Conservation (phyloP, 2,329 filamentous ascomycete genomes). For the Calycina herbarum region DNA sequence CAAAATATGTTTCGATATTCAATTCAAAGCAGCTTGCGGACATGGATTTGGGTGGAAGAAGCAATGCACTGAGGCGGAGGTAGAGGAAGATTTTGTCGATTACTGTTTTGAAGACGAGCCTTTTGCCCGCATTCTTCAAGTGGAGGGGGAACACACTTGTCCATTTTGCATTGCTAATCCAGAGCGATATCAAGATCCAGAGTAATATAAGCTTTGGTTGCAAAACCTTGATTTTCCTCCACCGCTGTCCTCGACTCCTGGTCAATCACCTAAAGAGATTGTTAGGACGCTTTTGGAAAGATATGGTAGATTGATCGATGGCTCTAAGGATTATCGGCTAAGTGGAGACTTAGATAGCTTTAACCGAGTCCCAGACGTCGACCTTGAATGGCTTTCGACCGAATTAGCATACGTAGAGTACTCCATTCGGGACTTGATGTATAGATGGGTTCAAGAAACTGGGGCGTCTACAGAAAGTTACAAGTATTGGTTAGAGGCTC, state of each 20-base stretch:
- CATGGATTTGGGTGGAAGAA: too few species aligned
- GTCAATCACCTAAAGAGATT: not conserved
- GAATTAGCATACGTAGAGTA: not conserved
- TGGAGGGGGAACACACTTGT: not conserved
- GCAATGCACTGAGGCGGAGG: too few species aligned
- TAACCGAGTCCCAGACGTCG: not conserved
- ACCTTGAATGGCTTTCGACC: not conserved
- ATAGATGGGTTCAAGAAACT: not conserved
- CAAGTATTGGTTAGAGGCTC: too few species aligned
- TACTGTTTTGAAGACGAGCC: too few species aligned
- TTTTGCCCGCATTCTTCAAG: too few species aligned
- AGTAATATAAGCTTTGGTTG: not conserved
- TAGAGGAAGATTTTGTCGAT: too few species aligned
- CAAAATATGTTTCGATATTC: too few species aligned
- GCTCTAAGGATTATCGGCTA: not conserved
- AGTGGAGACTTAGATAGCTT: not conserved
- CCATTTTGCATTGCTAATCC: not conserved
- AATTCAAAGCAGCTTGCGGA: too few species aligned
- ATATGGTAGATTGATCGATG: not conserved
- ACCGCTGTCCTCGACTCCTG: not conserved
- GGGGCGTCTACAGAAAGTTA: not conserved
- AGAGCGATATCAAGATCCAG: not conserved
- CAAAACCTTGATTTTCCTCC: not conserved
- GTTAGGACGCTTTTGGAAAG: not conserved
- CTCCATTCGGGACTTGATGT: not conserved